phyloP scores from a whole-genome alignment of 2,329 filamentous ascomycete genomes.

The Aureobasidium sp. region DNA sequence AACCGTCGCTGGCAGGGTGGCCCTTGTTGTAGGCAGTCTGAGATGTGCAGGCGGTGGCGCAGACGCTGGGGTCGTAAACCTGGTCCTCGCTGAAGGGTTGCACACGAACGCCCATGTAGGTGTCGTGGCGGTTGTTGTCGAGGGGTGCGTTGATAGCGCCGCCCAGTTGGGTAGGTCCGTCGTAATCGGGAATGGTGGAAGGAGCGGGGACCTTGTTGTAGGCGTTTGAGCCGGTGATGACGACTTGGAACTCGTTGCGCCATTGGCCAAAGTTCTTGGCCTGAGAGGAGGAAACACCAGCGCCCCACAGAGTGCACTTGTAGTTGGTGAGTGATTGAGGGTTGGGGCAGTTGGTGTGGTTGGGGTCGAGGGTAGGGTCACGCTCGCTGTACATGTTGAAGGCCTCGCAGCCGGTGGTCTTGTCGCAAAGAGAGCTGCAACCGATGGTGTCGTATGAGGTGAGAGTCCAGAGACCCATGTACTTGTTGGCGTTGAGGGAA shows the following conservation, averaged over 20 bases:
- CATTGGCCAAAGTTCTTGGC: conserved; percentile 29
- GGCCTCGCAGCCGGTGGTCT: conserved; percentile 21
- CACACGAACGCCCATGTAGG: conserved; percentile 17
- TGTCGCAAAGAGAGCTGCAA: conserved; percentile 25
- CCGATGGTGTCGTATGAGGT: conserved; percentile 23
- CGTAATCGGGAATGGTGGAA: conserved; percentile 14
- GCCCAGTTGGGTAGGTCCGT: conserved; percentile 21
- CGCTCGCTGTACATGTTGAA: conserved; percentile 32
- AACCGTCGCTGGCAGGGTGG: conserved; percentile 18
- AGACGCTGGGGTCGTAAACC: conserved; percentile 19
- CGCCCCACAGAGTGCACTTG: conserved; percentile 31
- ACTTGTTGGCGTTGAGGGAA: conserved; percentile 17
- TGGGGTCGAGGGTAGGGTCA: conserved; percentile 27
- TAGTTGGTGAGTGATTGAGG: conserved; percentile 26
- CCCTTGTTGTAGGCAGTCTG: conserved; percentile 19
- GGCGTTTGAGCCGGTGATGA: conserved; percentile 36
- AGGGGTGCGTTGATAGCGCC: conserved; percentile 29
- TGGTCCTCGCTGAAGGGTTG: conserved; percentile 9
- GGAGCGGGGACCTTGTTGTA: conserved; percentile 20
- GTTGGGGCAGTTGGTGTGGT: conserved; percentile 25
- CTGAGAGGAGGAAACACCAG: conserved; percentile 19
- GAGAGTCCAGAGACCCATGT: conserved; percentile 24
- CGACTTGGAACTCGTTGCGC: conserved; percentile 29
- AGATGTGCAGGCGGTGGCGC: conserved; percentile 20
- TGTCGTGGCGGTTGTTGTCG: conserved; percentile 13